Conservation (phyloP, 1,139 yeast species). For the Geotrichum phurueaensis region DNA sequence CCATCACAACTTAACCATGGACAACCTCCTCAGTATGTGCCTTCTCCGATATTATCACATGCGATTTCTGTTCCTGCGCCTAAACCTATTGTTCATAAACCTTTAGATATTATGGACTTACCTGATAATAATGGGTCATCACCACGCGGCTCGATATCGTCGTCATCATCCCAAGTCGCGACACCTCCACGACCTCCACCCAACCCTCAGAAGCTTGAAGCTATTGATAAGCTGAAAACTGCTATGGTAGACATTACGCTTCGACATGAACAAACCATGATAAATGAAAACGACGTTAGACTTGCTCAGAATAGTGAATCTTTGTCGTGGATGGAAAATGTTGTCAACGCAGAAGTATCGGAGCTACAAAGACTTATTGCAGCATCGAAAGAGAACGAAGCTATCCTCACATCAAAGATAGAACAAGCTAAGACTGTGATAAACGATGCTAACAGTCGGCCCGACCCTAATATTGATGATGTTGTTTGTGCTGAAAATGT, state of each 20-base stretch:
- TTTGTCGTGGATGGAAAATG: slow-evolving; percentile 29
- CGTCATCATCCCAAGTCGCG: slow-evolving; percentile 6
- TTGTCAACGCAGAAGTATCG: slow-evolving; percentile 59
- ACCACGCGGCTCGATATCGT: background rate
- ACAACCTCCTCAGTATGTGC: slow-evolving; percentile 19
- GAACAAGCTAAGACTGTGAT: slow-evolving; percentile 32
- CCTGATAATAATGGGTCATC: slow-evolving; percentile 6
- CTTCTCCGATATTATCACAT: background rate
- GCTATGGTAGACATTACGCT: slow-evolving; percentile 19
- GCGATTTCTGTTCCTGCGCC: slow-evolving; percentile 10
- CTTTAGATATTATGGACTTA: slow-evolving; percentile 22
- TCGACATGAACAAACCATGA: slow-evolving; percentile 31
- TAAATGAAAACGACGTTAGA: slow-evolving; percentile 58
- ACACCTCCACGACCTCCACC: slow-evolving; percentile 24
- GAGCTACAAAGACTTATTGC: slow-evolving; percentile 59
- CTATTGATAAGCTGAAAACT: slow-evolving; percentile 23
- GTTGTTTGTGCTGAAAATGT: slow-evolving; percentile 44
- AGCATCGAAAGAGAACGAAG: slow-evolving; percentile 33
- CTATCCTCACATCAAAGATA: slow-evolving; percentile 31
- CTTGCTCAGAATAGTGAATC: slow-evolving; percentile 38
- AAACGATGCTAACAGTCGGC: slow-evolving; percentile 29
- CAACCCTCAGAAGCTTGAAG: slow-evolving; percentile 28
- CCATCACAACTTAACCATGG: slow-evolving; percentile 9
- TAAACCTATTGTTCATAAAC: slow-evolving; percentile 13
- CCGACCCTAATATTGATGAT: slow-evolving; percentile 40